Base-by-base conservation (phyloP, 106 monocot species). In the Dendrobium catenatum region DNA sequence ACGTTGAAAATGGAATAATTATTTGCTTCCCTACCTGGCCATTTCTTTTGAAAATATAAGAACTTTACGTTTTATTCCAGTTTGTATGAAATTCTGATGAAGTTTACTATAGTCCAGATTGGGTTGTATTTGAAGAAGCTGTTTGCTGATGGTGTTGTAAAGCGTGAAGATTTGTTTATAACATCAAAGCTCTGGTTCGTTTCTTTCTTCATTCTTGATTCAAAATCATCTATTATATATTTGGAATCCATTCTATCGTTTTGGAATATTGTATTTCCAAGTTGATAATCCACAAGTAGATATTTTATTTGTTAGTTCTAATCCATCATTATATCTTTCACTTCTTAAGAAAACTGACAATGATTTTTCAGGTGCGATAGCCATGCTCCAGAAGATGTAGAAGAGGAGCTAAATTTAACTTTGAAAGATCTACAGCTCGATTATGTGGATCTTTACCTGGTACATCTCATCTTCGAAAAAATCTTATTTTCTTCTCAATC, bases 351-450 rank as follows among this genome's bases (percentile, higher is more conserved):
- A 8, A 29, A 11, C 20, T 22, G 17, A 76, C 76, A 20, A 22
- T 76, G 20, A 76, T 76, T 76, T 9, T 19, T 18, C 80, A 93
- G 93, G 93, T 93, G 93, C 48, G 88, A 84, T 73, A 90, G 90
- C 54, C 91, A 89, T 68, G 56, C 85, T 33, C 89, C 93, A 55
- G 89, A 89, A 24, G 93, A 93, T 79, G 93, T 93, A 3, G 77
- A 89, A 42, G 80, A 85, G 66, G 93, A 89, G 61, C 54, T 93
- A 2, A 80, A 73, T 18, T 82, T 55, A 72, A 93, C 89, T 15
- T 72, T 93, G 37, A 76, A 82, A 40, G 87, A 90, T 77, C 79
- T 93, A 68, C 89, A 93, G 64, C 93, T 93, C n/a, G 93, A 93
- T 49, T 90, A 88, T 77, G 44, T 91, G 10, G 88, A 91, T 17